Evolutionary conservation across 768 basidiomycete genomes (phyloP).

Genomic region (Grammothele lineata): DNA sequence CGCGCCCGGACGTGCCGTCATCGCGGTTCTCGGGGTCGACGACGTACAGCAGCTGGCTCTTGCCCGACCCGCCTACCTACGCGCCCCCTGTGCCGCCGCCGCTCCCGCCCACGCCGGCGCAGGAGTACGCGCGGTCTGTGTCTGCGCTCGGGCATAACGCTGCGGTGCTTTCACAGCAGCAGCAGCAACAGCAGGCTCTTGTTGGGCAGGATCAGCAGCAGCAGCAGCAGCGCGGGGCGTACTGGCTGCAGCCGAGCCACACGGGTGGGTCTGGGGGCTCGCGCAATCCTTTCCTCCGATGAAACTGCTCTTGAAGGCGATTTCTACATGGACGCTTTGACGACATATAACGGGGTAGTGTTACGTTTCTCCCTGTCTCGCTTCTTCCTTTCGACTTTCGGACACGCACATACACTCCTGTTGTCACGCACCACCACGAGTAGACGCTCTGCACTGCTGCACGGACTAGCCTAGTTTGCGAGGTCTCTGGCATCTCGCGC

Average conservation of each 20-base stretch:
- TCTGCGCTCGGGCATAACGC: constrained; percentile 24
- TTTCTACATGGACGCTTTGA: not conserved
- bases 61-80: constrained; percentile 14
- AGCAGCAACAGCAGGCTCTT: too few relatives aligned
- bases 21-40: constrained; percentile 46
- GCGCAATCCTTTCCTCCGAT: constrained; percentile 51
- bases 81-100: too few relatives aligned
- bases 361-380: not conserved
- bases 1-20: constrained; percentile 28
- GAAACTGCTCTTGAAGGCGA: constrained; percentile 11
- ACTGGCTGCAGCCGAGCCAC: constrained; percentile 38
- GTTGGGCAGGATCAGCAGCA: too few relatives aligned
- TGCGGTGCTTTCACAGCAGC: constrained; percentile 6
- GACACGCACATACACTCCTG: constrained; percentile 1
- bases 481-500: not conserved
- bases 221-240: constrained; percentile 29
- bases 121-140: constrained; percentile 52
- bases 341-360: not conserved
- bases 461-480: not conserved
- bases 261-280: constrained; percentile 44
- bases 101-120: constrained; percentile 49
- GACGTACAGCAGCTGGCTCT: constrained; percentile 34
- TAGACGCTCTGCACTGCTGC: too few relatives aligned
- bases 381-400: constrained; percentile 1
- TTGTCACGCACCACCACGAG: too few relatives aligned